These are phyloP conservation scores for Isabelozyma rhagii DNA, from an alignment of 805 yeast species.

Conservation along the genomic window DNA sequence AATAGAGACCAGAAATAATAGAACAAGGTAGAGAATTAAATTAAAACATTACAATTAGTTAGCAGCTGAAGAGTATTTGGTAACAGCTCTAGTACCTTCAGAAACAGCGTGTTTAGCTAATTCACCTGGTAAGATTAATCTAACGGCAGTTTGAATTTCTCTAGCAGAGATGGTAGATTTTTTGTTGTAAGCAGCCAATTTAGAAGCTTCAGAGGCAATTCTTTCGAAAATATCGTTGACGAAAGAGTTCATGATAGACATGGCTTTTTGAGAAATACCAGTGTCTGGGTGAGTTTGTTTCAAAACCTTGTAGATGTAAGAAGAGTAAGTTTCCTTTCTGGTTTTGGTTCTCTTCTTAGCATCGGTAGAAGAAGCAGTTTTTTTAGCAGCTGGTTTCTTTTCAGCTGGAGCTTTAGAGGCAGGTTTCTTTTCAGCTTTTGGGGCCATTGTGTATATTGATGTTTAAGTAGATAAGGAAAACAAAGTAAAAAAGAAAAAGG, in stretches of 20 bases:
- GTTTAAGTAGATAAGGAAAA: too few relatives aligned
- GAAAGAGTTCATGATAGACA: conserved; percentile 98
- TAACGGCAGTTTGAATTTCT: conserved; percentile 98
- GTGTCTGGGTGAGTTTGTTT: conserved; percentile 99
- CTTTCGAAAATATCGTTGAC: conserved; percentile 98
- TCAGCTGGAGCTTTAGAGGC: conserved; percentile 98
- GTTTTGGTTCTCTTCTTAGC: conserved; percentile 90
- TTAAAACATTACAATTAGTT: conserved; percentile 17
- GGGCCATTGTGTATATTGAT: conserved; percentile 50
- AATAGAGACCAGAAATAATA: conserved; percentile 3
- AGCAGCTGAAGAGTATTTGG: conserved; percentile 82
- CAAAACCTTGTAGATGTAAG: conserved; percentile 96
- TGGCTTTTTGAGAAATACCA: conserved; percentile 98
- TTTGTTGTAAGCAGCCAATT: conserved; percentile 98
- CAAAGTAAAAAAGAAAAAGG: background rate
- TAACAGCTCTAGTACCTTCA: conserved; percentile 98
- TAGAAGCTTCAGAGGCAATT: conserved; percentile 96
- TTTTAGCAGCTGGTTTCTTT: conserved; percentile 89
- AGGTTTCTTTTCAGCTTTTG: conserved; percentile 67
- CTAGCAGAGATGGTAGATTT: conserved; percentile 97
- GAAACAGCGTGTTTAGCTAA: conserved; percentile 97
- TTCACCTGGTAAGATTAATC: conserved; percentile 98
- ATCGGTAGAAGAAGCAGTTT: conserved; percentile 73
- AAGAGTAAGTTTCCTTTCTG: conserved; percentile 97
- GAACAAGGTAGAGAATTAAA: conserved; percentile 2